A percentile compares a stretch with the other conserved stretches of the same genome.
Conservation (phyloP, 331 rosid species). For the Rosa hybrid region DNA sequence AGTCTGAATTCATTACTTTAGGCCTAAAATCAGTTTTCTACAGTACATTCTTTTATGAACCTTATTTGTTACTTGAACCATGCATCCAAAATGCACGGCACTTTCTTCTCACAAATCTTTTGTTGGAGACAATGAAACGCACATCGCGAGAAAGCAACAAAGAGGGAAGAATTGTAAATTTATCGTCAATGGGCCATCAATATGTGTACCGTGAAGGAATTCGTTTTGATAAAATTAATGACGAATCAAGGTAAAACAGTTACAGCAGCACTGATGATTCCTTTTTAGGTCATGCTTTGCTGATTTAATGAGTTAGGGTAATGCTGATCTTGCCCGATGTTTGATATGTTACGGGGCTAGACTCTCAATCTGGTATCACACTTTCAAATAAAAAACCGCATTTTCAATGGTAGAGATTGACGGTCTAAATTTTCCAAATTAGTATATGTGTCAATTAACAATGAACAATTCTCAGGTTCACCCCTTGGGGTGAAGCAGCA, state of each 20-base stretch:
- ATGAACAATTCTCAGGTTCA: too few relatives aligned
- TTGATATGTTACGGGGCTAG: too few relatives aligned
- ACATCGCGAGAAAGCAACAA: constrained; percentile 7
- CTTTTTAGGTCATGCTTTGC: neutral
- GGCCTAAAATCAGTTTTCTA: neutral
- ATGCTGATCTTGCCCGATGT: neutral
- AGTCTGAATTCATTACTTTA: neutral
- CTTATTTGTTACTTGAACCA: neutral
- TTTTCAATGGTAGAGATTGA: neutral
- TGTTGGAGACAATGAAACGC: constrained; percentile 67
- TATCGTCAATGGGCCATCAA: neutral
- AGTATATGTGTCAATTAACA: neutral
- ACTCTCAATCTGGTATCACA: too few relatives aligned
- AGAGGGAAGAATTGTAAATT: neutral
- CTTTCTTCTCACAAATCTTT: constrained; percentile 69
- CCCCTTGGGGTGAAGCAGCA: too few relatives aligned
- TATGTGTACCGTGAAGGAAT: constrained; percentile 32
- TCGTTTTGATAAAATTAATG: constrained; percentile 55
- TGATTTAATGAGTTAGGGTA: neutral
- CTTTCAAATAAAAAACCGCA: neutral
- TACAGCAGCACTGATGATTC: neutral
- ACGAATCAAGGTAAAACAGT: constrained; percentile 47
- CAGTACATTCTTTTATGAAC: neutral
- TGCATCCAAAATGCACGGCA: constrained; percentile 42
- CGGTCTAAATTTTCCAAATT: neutral